phyloP scores from a whole-genome alignment of 2,329 filamentous ascomycete species.

The Exophiala sideris region DNA sequence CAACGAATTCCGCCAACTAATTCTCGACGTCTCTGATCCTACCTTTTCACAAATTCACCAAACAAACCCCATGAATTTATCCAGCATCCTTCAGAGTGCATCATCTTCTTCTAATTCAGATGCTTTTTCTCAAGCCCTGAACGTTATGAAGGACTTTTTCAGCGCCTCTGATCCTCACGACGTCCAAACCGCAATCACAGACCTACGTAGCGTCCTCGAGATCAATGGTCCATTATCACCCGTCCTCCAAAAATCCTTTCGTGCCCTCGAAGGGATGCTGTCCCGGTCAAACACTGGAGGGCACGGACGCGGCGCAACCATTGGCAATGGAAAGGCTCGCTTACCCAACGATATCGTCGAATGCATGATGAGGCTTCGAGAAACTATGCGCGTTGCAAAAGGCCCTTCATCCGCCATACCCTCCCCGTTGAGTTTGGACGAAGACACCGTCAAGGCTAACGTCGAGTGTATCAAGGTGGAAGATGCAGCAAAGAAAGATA shows the following conservation, averaged over 20 bases:
- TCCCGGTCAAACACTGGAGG: slow-evolving; percentile 16
- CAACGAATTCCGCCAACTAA: slow-evolving; percentile 24
- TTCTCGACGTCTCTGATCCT: slow-evolving; percentile 18
- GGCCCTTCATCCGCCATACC: slow-evolving; percentile 4
- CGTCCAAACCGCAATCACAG: slow-evolving; percentile 25
- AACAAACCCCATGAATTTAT: slow-evolving; percentile 9
- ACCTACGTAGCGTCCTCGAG: slow-evolving; percentile 23
- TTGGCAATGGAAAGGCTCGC: slow-evolving; percentile 12
- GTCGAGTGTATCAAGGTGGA: slow-evolving; percentile 23
- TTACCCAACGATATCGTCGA: slow-evolving; percentile 23
- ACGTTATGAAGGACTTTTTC: slow-evolving; percentile 26
- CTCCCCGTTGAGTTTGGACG: slow-evolving; percentile 13
- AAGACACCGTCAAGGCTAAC: slow-evolving; percentile 23
- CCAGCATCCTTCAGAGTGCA: slow-evolving; percentile 17
- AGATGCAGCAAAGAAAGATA: slow-evolving; percentile 21
- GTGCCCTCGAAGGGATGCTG: slow-evolving; percentile 25
- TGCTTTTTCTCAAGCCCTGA: slow-evolving; percentile 23
- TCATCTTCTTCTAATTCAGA: slow-evolving; percentile 17
- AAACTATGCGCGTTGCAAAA: slow-evolving; percentile 13
- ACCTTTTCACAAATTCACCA: slow-evolving; percentile 14
- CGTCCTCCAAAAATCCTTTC: slow-evolving; percentile 22
- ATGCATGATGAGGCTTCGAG: slow-evolving; percentile 19
- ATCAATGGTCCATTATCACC: slow-evolving; percentile 24
- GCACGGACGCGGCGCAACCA: slow-evolving; percentile 13
- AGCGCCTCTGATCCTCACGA: slow-evolving; percentile 24